Evolutionary conservation across 768 basidiomycete genomes (phyloP).

Genomic region (Termitomyces sp.): DNA sequence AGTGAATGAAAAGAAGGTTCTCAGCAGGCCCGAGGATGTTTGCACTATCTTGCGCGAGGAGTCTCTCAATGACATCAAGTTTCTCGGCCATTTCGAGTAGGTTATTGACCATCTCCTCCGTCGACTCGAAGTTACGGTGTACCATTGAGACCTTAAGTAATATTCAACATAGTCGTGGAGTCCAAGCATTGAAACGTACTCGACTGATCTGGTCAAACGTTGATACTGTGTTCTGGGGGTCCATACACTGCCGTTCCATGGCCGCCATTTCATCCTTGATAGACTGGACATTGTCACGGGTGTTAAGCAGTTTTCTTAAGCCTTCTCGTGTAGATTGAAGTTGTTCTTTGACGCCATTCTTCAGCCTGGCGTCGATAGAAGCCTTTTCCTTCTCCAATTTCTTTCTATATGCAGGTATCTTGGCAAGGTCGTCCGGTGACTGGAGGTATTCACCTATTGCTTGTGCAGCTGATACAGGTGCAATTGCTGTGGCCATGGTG

Average conservation of each 20-base stretch:
- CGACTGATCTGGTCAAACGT: constrained; percentile 96
- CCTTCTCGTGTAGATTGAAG: constrained; percentile 88
- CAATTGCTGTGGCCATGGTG: constrained; percentile 36
- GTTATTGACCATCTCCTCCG: constrained; percentile 93
- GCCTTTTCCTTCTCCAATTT: constrained; percentile 96
- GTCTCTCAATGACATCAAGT: constrained; percentile 70
- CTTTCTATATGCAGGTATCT: constrained; percentile 84
- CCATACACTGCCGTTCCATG: constrained; percentile 70
- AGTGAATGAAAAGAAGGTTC: constrained; percentile 87
- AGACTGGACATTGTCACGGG: constrained; percentile 70
- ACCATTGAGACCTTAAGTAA: constrained; percentile 80
- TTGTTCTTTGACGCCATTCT: constrained; percentile 90
- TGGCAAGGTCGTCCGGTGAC: constrained; percentile 89
- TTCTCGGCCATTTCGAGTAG: constrained; percentile 88
- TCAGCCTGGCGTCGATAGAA: constrained; percentile 85
- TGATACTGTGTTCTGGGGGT: constrained; percentile 69
- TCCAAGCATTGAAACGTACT: constrained; percentile 41
- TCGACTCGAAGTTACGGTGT: constrained; percentile 91
- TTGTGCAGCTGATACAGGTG: constrained; percentile 73
- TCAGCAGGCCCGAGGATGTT: constrained; percentile 84
- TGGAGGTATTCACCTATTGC: constrained; percentile 88
- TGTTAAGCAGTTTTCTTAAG: constrained; percentile 72
- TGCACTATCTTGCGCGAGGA: constrained; percentile 69
- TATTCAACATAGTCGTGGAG: neutral
- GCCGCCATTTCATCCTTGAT: constrained; percentile 84